Conservation (phyloP, 495 filamentous ascomycete genomes). For the Cercophora newfieldiana region DNA sequence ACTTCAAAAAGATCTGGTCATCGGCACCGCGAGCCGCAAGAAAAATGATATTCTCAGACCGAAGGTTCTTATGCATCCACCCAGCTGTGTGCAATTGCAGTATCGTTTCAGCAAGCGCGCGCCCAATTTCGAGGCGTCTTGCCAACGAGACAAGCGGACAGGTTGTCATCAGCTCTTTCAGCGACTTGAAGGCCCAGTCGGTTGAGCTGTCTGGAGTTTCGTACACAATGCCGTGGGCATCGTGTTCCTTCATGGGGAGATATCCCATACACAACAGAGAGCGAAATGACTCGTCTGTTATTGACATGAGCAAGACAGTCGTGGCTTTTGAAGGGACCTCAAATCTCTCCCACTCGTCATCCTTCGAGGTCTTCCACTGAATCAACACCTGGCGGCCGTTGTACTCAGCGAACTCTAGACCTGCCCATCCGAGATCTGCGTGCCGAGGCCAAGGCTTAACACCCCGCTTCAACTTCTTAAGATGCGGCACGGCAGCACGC, state of each 20-base stretch:
- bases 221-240: constrained; percentile 20
- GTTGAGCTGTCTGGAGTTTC: background rate
- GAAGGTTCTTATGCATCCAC: constrained; percentile 43
- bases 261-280: constrained; percentile 22
- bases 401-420: constrained; percentile 11
- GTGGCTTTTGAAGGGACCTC: constrained; percentile 21
- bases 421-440: too few species aligned
- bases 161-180: constrained; percentile 9
- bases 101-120: constrained; percentile 34
- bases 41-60: constrained; percentile 41
- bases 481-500: too few species aligned
- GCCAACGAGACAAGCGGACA: constrained; percentile 3
- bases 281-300: constrained; percentile 20
- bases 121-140: constrained; percentile 23
- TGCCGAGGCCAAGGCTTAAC: too few species aligned
- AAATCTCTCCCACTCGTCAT: constrained; percentile 17
- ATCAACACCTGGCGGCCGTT: constrained; percentile 19
- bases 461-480: too few species aligned
- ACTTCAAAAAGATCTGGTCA: constrained; percentile 14
- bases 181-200: constrained; percentile 19
- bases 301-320: constrained; percentile 21
- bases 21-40: constrained; percentile 15
- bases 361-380: constrained; percentile 27
- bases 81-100: constrained; percentile 40
- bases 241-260: constrained; percentile 15